phyloP scores from a whole-genome alignment of 2,329 filamentous ascomycete species.

The Alternaria rosae region DNA sequence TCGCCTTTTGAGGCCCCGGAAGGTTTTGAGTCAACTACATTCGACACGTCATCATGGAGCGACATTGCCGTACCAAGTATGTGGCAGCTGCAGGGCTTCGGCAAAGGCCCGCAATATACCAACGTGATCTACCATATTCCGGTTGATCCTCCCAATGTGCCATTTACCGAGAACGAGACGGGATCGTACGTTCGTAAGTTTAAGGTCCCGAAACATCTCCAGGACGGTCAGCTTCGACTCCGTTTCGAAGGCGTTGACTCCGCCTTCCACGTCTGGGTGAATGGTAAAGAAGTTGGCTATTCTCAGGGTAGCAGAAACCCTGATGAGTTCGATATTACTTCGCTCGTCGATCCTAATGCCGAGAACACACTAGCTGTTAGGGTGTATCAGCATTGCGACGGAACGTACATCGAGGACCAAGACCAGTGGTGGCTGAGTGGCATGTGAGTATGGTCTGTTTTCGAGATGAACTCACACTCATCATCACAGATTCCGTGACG shows the following conservation, averaged over 20 bases:
- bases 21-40: slow-evolving; percentile 42
- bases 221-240: slow-evolving; percentile 65
- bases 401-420: slow-evolving; percentile 72
- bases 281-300: slow-evolving; percentile 70
- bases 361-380: slow-evolving; percentile 67
- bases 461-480: background rate
- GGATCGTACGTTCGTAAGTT: slow-evolving; percentile 68
- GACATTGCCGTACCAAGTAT: slow-evolving; percentile 69
- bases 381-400: slow-evolving; percentile 76
- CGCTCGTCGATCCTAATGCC: slow-evolving; percentile 54
- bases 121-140: slow-evolving; percentile 73
- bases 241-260: slow-evolving; percentile 77
- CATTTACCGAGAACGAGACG: slow-evolving; percentile 67
- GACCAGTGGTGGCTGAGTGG: slow-evolving; percentile 74
- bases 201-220: slow-evolving; percentile 59
- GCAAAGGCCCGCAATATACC: slow-evolving; percentile 70
- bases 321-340: slow-evolving; percentile 72
- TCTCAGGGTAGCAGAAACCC: slow-evolving; percentile 73
- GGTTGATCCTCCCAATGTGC: slow-evolving; percentile 68
- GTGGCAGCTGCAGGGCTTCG: slow-evolving; percentile 75
- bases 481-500: slow-evolving; percentile 69
- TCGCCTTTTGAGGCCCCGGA: slow-evolving; percentile 47
- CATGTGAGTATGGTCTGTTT: slow-evolving; percentile 38
- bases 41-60: slow-evolving; percentile 55
- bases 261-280: slow-evolving; percentile 74